Percentiles rank a stretch among this genome's conserved stretches.
These are phyloP conservation scores for Quercus variabilis DNA, from an alignment of 306 rosid species.

Conservation along the genomic window DNA sequence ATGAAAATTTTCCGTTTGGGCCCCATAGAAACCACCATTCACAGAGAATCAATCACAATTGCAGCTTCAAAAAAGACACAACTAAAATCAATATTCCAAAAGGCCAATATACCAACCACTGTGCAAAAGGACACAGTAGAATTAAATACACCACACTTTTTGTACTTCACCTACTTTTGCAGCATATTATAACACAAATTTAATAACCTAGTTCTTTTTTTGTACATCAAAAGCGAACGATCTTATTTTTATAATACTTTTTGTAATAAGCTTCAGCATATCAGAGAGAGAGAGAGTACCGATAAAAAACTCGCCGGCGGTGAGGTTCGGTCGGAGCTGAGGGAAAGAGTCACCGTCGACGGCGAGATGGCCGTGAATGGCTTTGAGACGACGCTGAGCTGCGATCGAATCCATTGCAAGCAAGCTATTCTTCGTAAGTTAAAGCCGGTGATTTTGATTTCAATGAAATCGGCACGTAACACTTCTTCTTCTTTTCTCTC, in stretches of 20 bases:
- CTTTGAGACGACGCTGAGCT: slow-evolving; percentile 69
- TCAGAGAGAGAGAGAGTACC: slow-evolving; percentile 38
- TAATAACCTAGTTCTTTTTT: no score
- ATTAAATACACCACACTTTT: not conserved
- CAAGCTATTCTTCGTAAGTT: not conserved
- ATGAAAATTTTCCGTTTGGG: not conserved
- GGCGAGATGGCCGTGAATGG: slow-evolving; percentile 57
- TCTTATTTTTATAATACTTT: no score
- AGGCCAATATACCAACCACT: not conserved
- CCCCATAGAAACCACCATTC: not conserved
- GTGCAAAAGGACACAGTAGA: no score
- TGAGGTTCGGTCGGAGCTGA: slow-evolving; percentile 50
- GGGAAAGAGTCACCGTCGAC: slow-evolving; percentile 40
- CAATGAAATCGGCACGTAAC: not conserved
- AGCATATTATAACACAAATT: no score
- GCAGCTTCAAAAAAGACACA: not conserved
- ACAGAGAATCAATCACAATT: not conserved
- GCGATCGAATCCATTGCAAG: slow-evolving; percentile 57
- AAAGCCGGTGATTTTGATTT: no score
- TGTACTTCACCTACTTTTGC: not conserved
- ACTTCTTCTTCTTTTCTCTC: no score
- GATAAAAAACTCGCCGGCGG: slow-evolving; percentile 70
- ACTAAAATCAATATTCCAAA: not conserved
- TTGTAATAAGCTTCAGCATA: no score
- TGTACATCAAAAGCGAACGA: no score